Evolutionary conservation across 2,329 filamentous ascomycete species (phyloP).

Genomic region (Sporothrix protearum): DNA sequence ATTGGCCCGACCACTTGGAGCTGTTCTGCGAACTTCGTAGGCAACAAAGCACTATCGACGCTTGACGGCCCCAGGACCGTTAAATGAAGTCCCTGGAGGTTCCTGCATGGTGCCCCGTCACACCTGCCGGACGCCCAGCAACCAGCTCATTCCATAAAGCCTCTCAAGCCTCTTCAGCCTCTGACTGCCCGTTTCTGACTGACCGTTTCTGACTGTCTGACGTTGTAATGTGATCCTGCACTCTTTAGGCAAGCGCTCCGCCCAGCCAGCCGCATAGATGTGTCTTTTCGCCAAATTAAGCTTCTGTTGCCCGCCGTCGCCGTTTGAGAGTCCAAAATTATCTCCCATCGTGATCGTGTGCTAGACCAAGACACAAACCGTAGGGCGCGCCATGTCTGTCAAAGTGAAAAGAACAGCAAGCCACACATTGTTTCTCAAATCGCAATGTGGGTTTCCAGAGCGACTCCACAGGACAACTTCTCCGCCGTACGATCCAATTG

Average conservation of each 20-base stretch:
- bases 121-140: constrained; percentile 9
- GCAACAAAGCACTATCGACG: background rate
- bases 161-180: background rate
- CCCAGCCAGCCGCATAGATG: background rate
- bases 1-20: background rate
- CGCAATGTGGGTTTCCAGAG: constrained; percentile 9
- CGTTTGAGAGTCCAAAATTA: background rate
- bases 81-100: background rate
- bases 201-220: constrained; percentile 10
- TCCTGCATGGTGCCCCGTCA: background rate
- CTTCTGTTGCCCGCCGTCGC: background rate
- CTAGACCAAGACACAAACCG: background rate
- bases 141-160: constrained; percentile 12
- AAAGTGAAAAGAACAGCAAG: constrained; percentile 4
- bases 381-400: background rate
- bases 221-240: background rate
- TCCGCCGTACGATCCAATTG: constrained; percentile 6
- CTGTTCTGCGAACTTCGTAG: background rate
- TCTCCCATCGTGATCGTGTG: background rate
- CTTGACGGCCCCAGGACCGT: background rate
- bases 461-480: constrained; percentile 1
- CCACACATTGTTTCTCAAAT: background rate
- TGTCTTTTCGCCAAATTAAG: background rate
- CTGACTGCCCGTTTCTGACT: too few species aligned
- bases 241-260: background rate